Conservation (phyloP, 805 yeast species). For the Sugiyamaella qingdaonensis region DNA sequence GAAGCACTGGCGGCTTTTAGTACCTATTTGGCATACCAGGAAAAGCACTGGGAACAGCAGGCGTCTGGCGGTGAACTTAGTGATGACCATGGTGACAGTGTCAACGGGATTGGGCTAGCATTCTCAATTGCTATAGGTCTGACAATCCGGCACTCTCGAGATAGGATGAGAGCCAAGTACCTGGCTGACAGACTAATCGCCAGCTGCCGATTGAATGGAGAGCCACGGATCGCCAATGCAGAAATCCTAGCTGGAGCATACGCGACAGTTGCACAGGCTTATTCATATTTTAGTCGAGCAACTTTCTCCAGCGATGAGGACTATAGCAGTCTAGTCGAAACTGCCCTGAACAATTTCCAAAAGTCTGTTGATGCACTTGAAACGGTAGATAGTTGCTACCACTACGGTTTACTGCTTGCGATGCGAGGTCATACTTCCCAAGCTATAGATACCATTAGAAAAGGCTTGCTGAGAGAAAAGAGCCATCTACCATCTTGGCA, state of each 20-base stretch:
- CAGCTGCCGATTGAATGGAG: background rate
- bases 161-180: conserved; percentile 15
- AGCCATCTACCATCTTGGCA: conserved; percentile 63
- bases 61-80: conserved; percentile 26
- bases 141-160: conserved; percentile 14
- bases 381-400: conserved; percentile 17
- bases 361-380: conserved; percentile 14
- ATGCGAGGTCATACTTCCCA: conserved; percentile 20
- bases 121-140: conserved; percentile 14
- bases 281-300: conserved; percentile 10
- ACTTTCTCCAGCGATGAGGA: conserved; percentile 11
- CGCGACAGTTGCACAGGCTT: conserved; percentile 18
- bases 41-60: conserved; percentile 23
- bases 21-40: conserved; percentile 30
- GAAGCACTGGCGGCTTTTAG: conserved; percentile 34
- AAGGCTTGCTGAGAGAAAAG: conserved; percentile 37
- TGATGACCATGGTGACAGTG: conserved; percentile 21
- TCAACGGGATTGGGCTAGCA: conserved; percentile 15
- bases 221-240: background rate
- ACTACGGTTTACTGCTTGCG: conserved; percentile 31
- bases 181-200: conserved; percentile 20
- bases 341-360: conserved; percentile 21
- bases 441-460: conserved; percentile 26
- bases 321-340: conserved; percentile 12
- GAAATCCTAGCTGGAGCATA: conserved; percentile 15